Evolutionary conservation across 106 monocot genomes (phyloP), one percentile per base, ranked within the genome.

Genomic region (Acorus gramineus): DNA sequence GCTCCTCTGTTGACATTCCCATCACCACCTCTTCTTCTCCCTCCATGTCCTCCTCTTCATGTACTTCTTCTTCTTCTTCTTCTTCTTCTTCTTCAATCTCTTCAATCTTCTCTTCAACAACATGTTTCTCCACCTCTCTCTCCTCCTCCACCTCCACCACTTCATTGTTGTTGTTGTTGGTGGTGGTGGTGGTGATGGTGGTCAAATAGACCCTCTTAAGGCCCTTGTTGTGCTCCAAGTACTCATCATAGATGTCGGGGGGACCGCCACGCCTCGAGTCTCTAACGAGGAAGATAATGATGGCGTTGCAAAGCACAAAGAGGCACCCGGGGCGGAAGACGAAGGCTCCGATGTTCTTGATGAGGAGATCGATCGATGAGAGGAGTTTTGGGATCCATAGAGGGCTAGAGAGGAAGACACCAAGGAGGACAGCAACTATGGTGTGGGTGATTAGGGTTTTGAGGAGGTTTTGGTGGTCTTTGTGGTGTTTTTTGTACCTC

Each of bases 1-100:
- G 55, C 58, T 80, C 82, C 3, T 86, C 86, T 42, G 64, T 53
- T 8, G 75, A 62, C 71, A 71, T 46, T 0, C 12, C 69, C 10
- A 49, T 55, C 3, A 57, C 54, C 3, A 52, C 49, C 4, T 57
- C 6, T 51, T 61, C 71, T 4, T 78, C 82, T 14, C 56, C 60
- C 7, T 73, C 73, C 53, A 62, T 60, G 46, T 42, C 49, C 12
- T 46, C 53, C 7, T 62, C 70, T 14, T 77, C 74, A 11, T 71
- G 74, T 50, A 47, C 57, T 3, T 3, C 49, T 11, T 64, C 64
- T 57, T 46, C 71, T 42, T 49, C 60, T 47, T 59, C 70, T 57
- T 53, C 6, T 68, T 49, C 6, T 46, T 46, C 66, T 43, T 50
- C 53, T 47, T 59, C 70, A 52, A 49, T 8, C 63, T 49, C 6